phyloP scores from a whole-genome alignment of 345 rosid genomes.

The Fremontodendron californicum region DNA sequence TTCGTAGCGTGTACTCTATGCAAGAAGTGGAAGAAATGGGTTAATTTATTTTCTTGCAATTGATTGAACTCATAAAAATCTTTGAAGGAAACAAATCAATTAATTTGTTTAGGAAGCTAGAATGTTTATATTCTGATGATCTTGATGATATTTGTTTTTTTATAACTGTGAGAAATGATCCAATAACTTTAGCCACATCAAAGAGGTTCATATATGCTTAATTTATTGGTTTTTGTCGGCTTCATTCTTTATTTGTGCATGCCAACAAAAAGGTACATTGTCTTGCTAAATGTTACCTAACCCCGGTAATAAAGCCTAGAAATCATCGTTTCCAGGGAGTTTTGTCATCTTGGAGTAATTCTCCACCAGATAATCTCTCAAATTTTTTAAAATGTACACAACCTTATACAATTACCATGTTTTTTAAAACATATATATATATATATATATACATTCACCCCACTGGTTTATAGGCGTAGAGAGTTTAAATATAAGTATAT shows the following conservation, averaged over 20 bases:
- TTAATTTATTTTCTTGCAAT: not conserved
- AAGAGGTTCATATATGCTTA: not conserved
- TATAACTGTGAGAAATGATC: not conserved
- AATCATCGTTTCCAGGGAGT: not conserved
- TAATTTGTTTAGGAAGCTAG: not conserved
- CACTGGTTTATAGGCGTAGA: no score
- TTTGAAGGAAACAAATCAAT: not conserved
- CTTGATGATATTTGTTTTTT: not conserved
- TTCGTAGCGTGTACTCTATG: slow-evolving; percentile 16
- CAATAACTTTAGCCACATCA: not conserved
- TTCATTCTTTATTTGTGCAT: not conserved
- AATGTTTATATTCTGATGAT: not conserved
- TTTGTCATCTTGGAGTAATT: not conserved
- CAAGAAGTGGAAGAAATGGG: not conserved
- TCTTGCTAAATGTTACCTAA: not conserved
- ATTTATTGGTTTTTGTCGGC: not conserved
- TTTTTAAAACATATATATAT: no score
- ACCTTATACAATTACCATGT: no score
- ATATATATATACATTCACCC: no score
- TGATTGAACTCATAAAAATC: not conserved
- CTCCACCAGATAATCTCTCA: not conserved
- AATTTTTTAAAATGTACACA: no score
- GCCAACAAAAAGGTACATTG: not conserved
- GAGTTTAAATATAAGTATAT: no score
- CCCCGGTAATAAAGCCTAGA: not conserved